phyloP scores from a whole-genome alignment of 805 yeast genomes.

The Teunomyces atbi region DNA sequence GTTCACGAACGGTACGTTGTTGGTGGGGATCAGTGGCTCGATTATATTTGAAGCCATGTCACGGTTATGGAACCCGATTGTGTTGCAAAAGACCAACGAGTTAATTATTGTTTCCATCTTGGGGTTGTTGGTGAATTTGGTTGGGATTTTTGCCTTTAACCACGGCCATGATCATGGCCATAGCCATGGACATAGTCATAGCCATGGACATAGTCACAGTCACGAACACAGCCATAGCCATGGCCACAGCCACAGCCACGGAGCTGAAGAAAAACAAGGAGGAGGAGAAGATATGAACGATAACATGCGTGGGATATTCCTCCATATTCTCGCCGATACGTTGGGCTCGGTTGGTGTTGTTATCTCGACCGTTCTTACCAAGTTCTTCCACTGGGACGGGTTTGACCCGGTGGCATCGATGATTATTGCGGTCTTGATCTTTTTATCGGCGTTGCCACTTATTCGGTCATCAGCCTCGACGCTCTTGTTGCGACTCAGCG shows the following conservation, averaged over 20 bases:
- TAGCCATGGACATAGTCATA: constrained; percentile 36
- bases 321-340: constrained; percentile 93
- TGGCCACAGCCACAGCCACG: constrained; percentile 14
- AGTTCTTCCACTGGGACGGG: constrained; percentile 63
- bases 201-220: constrained; percentile 43
- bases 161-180: constrained; percentile 65
- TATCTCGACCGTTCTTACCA: constrained; percentile 78
- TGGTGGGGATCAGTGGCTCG: constrained; percentile 86
- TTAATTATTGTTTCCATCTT: constrained; percentile 77
- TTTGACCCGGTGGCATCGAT: constrained; percentile 93
- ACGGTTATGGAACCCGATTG: constrained; percentile 74
- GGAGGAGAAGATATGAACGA: constrained; percentile 35
- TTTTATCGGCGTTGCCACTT: constrained; percentile 80
- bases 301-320: constrained; percentile 91
- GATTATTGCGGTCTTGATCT: constrained; percentile 76
- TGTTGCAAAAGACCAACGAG: constrained; percentile 76
- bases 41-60: constrained; percentile 85
- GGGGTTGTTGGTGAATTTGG: constrained; percentile 84
- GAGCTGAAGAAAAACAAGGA: not conserved
- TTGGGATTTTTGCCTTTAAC: constrained; percentile 92
- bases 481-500: constrained; percentile 61
- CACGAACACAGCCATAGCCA: constrained; percentile 35
- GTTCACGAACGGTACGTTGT: constrained; percentile 86
- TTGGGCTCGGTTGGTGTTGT: constrained; percentile 97
- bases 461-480: constrained; percentile 76